Percentiles rank a stretch among this genome's conserved stretches.
phyloP scores from a whole-genome alignment of 805 yeast species.

The Saccharomycopsis sp. region DNA sequence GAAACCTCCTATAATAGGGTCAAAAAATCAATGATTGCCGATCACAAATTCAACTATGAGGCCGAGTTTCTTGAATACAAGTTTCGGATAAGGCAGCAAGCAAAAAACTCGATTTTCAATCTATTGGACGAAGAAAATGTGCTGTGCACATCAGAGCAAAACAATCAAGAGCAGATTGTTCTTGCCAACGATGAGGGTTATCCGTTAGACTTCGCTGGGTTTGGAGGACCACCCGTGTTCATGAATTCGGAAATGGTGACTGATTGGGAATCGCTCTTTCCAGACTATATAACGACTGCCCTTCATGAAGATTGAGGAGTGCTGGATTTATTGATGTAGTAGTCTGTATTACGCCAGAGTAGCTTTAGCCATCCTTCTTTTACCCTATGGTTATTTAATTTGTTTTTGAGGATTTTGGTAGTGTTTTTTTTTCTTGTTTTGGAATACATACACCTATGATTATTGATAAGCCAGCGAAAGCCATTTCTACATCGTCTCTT shows the following conservation, averaged over 20 bases:
- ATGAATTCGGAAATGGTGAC: neutral
- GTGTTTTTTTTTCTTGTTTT: too few species aligned
- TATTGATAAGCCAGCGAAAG: too few species aligned
- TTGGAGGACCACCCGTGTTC: neutral
- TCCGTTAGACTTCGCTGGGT: conserved; percentile 2
- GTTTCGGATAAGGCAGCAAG: neutral
- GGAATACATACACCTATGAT: too few species aligned
- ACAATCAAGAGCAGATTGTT: conserved; percentile 2
- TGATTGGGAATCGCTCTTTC: neutral
- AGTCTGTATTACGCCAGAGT: too few species aligned
- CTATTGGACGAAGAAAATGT: conserved; percentile 4
- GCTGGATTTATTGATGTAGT: neutral
- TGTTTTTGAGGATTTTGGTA: too few species aligned
- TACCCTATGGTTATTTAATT: too few species aligned
- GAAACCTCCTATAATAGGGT: conserved; percentile 38
- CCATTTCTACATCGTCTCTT: too few species aligned
- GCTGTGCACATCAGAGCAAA: neutral
- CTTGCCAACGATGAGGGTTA: conserved; percentile 1
- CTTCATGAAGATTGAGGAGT: neutral
- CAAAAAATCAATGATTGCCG: conserved; percentile 23
- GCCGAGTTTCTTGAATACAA: conserved; percentile 5
- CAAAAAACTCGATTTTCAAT: conserved; percentile 2
- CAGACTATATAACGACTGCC: neutral
- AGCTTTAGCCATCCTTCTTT: too few species aligned
- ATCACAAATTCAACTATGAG: conserved; percentile 1